Percentiles rank a stretch among this genome's conserved stretches.
Evolutionary conservation across 257 asterid species (phyloP).

Genomic region (Verbascum thapsus): DNA sequence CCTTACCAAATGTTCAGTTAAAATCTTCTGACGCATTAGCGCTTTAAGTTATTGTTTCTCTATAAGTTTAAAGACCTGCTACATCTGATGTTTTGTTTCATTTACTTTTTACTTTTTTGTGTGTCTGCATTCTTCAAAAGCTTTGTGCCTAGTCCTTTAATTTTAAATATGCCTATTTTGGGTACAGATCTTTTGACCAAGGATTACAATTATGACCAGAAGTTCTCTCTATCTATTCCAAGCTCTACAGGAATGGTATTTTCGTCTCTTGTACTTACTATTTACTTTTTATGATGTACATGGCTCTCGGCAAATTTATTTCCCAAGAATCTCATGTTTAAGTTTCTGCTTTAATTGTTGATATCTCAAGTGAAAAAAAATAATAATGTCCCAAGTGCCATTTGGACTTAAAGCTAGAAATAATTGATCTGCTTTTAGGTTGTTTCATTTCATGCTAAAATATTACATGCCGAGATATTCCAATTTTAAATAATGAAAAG

Average conservation of each 20-base stretch:
- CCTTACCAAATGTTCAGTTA: no score
- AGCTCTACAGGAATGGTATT: constrained; percentile 81
- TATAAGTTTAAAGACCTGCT: constrained; percentile 16
- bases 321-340: constrained; percentile 9
- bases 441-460: constrained; percentile 11
- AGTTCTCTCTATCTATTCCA: constrained; percentile 69
- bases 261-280: constrained; percentile 6
- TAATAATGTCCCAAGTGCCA: not conserved
- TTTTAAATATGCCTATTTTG: constrained; percentile 12
- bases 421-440: not conserved
- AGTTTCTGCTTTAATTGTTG: not conserved
- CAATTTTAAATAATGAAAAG: not conserved
- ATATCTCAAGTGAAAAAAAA: not conserved
- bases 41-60: constrained; percentile 1
- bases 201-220: constrained; percentile 87
- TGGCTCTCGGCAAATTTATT: constrained; percentile 20
- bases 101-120: not conserved
- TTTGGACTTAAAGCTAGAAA: constrained; percentile 6
- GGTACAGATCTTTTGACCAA: constrained; percentile 76
- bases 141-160: not conserved
- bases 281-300: constrained; percentile 18
- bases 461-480: not conserved
- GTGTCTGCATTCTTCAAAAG: constrained; percentile 7
- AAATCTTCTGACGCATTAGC: not conserved
- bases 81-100: not conserved